phyloP scores from a whole-genome alignment of 257 asterid genomes.

The Nicotiana sylvestris region DNA sequence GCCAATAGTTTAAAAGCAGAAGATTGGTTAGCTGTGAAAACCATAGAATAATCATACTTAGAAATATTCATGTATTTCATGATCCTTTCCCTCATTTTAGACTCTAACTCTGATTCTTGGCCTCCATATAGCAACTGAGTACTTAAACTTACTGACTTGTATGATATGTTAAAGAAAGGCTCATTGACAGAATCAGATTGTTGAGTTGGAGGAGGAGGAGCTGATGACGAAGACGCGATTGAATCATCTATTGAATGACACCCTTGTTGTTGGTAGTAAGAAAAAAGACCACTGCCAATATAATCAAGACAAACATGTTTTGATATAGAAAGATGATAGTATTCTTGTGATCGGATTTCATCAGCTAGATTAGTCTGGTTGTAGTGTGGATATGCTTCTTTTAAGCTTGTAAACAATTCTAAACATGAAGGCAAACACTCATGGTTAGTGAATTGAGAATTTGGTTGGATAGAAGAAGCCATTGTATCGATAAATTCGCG shows the following conservation, averaged over 20 bases:
- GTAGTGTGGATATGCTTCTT: constrained; percentile 37
- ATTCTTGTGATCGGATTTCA: constrained; percentile 53
- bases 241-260: constrained; percentile 11
- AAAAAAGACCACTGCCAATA: constrained; percentile 74
- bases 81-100: constrained; percentile 42
- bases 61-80: constrained; percentile 55
- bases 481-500: constrained; percentile 37
- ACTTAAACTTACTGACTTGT: constrained; percentile 38
- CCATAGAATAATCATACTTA: constrained; percentile 61
- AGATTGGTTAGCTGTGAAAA: constrained; percentile 65
- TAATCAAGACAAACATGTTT: constrained; percentile 68
- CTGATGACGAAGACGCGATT: constrained; percentile 39
- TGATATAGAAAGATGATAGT: constrained; percentile 38
- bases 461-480: constrained; percentile 40
- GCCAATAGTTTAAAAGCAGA: constrained; percentile 70
- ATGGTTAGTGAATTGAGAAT: constrained; percentile 60
- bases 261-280: constrained; percentile 43
- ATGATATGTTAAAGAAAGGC: constrained; percentile 49
- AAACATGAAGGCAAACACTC: constrained; percentile 56
- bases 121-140: constrained; percentile 39
- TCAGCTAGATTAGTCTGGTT: constrained; percentile 41
- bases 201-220: constrained; percentile 15
- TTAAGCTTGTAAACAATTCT: constrained; percentile 29
- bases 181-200: neutral
- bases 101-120: constrained; percentile 45